phyloP scores from a whole-genome alignment of 2,329 filamentous ascomycete genomes.

The Exophiala mesophila region DNA sequence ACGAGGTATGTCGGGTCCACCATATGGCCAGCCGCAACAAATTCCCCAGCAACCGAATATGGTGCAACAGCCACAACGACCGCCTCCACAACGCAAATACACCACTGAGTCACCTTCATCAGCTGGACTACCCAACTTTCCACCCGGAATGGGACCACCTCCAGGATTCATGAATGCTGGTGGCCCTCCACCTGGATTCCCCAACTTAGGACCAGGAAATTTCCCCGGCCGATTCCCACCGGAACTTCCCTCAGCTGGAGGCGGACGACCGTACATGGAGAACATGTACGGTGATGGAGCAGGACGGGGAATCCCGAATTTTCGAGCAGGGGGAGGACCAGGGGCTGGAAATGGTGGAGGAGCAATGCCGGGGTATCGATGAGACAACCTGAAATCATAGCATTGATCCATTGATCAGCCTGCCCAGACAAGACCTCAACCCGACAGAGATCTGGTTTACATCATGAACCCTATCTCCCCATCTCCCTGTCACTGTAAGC shows the following conservation, averaged over 20 bases:
- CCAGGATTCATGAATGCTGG: slow-evolving; percentile 42
- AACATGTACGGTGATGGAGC: slow-evolving; percentile 37
- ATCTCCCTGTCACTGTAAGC: too few relatives aligned
- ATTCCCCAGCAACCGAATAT: slow-evolving; percentile 9
- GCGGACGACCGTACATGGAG: slow-evolving; percentile 39
- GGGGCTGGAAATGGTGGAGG: neutral
- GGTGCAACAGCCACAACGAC: slow-evolving; percentile 12
- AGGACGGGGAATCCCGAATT: slow-evolving; percentile 32
- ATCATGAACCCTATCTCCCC: too few relatives aligned
- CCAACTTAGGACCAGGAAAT: slow-evolving; percentile 34
- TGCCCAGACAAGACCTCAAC: too few relatives aligned
- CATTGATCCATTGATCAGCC: neutral
- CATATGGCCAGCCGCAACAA: slow-evolving; percentile 13
- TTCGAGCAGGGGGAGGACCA: slow-evolving; percentile 15
- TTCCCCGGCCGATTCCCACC: slow-evolving; percentile 31
- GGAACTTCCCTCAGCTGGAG: slow-evolving; percentile 34
- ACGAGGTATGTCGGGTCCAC: slow-evolving; percentile 28
- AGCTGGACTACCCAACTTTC: slow-evolving; percentile 29
- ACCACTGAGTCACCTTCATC: slow-evolving; percentile 28
- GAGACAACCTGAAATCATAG: neutral
- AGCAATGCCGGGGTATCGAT: slow-evolving; percentile 19
- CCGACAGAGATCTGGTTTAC: too few relatives aligned
- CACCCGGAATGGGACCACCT: slow-evolving; percentile 43
- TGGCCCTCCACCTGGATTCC: slow-evolving; percentile 34
- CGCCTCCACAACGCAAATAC: slow-evolving; percentile 23